Base-by-base conservation (phyloP, 176 grass and related monocot species). In the Triticum urartu region DNA sequence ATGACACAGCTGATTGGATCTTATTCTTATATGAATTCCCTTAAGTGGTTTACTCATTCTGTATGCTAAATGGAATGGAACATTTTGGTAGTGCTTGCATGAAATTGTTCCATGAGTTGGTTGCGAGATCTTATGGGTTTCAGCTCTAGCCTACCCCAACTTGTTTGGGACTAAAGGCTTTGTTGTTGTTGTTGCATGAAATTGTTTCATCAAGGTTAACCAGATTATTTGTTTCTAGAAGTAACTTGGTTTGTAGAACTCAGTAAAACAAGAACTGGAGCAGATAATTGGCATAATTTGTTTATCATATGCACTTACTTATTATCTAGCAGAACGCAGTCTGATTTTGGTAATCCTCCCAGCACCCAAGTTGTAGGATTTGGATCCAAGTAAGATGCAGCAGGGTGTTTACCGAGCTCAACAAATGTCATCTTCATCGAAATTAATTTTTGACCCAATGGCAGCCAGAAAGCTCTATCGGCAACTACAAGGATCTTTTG, bases 381-480 rank as follows among this genome's bases (percentile, higher is more conserved):
- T 54, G 18, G 62, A 82, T 86, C 83, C 64, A 88, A 68, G n/a
- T 75, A 79, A 88, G 45, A 74, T 68, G 83, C 13, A 79, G 80
- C 35, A 67, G 72, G 64, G 61, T 48, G 9, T 87, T 83, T 68
- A 84, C 58, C 83, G 33, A 79, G 33, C 79, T 84, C 76, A 65
- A 32, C 69, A 79, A 21, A 91, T 79, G 89, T 82, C 83, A 92
- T 92, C 72, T 86, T 88, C 93, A 87, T 89, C 25, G 80, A 86
- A 87, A 80, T 78, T 78, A 95, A 83, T 68, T 92, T 95, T 83
- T 42, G 70, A 76, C 86, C 75, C 83, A 95, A 83, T 58, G 93
- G 81, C 80, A 91, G 59, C 90, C 93, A 95, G 69, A 95, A 91
- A 85, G 87, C 80, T 89, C 86, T 87, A 48, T 92, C 88, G 38